A percentile compares a stretch with the other conserved stretches of the same genome.
Evolutionary conservation across 371 early-diverging fungal species (phyloP).

Genomic region (Mucor lusitanicus): DNA sequence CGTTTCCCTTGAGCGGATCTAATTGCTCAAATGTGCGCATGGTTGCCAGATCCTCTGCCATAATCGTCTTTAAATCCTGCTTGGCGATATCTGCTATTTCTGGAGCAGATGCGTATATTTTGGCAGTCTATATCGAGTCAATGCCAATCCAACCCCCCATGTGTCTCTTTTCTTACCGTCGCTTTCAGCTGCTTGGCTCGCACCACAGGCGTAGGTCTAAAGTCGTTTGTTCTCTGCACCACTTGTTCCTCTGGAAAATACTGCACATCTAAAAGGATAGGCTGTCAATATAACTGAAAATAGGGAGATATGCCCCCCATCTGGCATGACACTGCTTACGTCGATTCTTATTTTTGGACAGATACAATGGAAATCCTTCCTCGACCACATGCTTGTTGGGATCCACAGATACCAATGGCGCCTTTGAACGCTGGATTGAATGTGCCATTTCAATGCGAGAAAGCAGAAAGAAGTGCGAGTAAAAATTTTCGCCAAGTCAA

Average conservation of each 20-base stretch:
- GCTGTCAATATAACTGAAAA: background rate
- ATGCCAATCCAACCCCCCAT: background rate
- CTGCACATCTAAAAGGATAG: conserved; percentile 1
- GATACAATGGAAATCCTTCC: conserved; percentile 2
- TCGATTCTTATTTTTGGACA: background rate
- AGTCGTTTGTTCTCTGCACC: conserved; percentile 15
- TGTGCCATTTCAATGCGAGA: background rate
- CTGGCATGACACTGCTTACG: background rate
- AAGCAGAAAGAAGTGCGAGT: background rate
- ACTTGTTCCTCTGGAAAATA: conserved; percentile 5
- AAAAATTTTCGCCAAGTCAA: background rate
- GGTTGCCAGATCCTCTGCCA: background rate
- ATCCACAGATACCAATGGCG: conserved; percentile 2
- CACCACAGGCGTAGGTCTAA: conserved; percentile 4
- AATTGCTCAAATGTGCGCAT: background rate
- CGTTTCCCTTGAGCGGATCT: conserved; percentile 20
- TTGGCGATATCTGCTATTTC: background rate
- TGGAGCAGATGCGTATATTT: background rate
- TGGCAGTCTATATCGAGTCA: background rate
- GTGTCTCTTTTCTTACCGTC: background rate
- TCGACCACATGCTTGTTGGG: conserved; percentile 7
- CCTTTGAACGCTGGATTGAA: background rate
- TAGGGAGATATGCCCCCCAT: background rate
- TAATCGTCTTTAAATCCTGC: background rate
- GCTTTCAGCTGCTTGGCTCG: background rate